Base-by-base conservation (phyloP, 768 basidiomycete genomes). In the Floccularia luteovirens region DNA sequence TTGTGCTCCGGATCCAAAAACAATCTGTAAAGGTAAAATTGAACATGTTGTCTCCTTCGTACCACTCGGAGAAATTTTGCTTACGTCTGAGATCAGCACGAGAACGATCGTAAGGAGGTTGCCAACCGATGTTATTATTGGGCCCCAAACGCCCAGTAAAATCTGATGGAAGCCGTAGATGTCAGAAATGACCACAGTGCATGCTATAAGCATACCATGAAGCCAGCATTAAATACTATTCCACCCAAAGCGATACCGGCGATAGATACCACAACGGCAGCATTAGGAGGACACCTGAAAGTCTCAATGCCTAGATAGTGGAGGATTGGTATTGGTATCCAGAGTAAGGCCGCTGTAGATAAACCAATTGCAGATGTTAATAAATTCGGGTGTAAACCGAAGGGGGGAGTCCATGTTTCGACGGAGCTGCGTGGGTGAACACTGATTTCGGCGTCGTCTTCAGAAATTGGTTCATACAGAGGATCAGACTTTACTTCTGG, bases 71-170 rank as follows among this genome's bases (percentile, higher is more conserved):
- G 17, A 28, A 39, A 25, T 38, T n/a, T 22, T 33, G 56, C 64
- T 52, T 33, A 83, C 68, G 59, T 97, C 92, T 30, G 84, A 77
- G 12, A 89, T 51, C 34, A 91, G 75, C 11, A 91, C 87, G 36
- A 96, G 71, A 25, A 94, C 88, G 48, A 94, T 93, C 4, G 92
- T 92, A n/a, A 94, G 70, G n/a, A 98, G 72, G 58, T 77, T 90
- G 32, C 90, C 91, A 23, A 96, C 91, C 2, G 88, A 90, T 6
- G 81, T 79, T 31, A 90, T 75, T 30, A 92, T 78, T 4, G 90
- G 90, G 3, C 90, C 90, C 87, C 88, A 92, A 20, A 87, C 60
- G 20, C 85, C 86, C 35, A 94, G 65, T 2, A 94, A 66, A 40
- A 87, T 70, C 89, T 91, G 47, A 20, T 43, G 7, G 36, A 43